Conservation (phyloP, 2,329 filamentous ascomycete species). For the Lachnellula subtilissima region DNA sequence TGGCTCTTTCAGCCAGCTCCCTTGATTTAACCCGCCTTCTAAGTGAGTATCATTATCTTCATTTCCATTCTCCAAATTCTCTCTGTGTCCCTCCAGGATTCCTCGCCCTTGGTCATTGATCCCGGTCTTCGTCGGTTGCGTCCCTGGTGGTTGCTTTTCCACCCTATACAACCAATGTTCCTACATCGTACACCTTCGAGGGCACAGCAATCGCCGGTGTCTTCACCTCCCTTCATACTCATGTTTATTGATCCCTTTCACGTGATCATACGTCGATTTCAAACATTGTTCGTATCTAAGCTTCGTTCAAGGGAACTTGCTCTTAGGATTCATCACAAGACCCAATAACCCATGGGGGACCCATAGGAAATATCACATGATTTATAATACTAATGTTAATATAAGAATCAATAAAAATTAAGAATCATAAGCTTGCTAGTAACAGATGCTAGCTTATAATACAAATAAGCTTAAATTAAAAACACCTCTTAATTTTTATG, state of each 20-base stretch:
- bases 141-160: conserved; percentile 68
- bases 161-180: conserved; percentile 71
- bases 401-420: too few species aligned
- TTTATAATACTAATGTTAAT: too few species aligned
- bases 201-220: conserved; percentile 68
- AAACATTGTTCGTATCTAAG: conserved; percentile 41
- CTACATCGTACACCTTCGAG: conserved; percentile 58
- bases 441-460: too few species aligned
- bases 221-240: conserved; percentile 71
- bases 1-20: too few species aligned
- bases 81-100: conserved; percentile 30
- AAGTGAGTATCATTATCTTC: too few species aligned
- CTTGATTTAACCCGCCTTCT: too few species aligned
- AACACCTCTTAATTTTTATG: too few species aligned
- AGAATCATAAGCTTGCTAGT: too few species aligned
- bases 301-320: not conserved
- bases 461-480: too few species aligned
- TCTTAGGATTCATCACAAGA: not conserved
- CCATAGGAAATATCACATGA: too few species aligned
- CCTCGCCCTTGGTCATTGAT: conserved; percentile 4
- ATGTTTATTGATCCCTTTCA: conserved; percentile 77
- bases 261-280: conserved; percentile 52
- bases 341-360: too few species aligned
- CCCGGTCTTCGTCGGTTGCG: conserved; percentile 69
- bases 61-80: too few species aligned